A percentile compares a stretch with the other conserved stretches of the same genome.
These are phyloP conservation scores for Umbelopsis sp. DNA, from an alignment of 371 early-diverging fungal genomes.

Conservation along the genomic window DNA sequence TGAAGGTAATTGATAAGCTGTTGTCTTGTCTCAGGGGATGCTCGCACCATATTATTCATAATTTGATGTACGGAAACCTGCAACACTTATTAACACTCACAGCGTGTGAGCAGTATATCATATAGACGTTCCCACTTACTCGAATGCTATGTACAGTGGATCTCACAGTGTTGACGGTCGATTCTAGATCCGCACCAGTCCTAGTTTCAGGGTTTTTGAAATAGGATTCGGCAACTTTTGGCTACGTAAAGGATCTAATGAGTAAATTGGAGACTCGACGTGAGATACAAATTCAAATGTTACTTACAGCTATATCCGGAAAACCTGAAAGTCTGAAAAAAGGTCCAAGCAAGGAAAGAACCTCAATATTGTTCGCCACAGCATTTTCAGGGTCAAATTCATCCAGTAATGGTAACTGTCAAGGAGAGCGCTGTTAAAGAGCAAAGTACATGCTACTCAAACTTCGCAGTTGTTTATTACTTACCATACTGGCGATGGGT, in stretches of 20 bases:
- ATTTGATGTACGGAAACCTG: conserved; percentile 68
- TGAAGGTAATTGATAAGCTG: conserved; percentile 67
- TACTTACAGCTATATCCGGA: conserved; percentile 56
- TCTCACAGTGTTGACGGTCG: conserved; percentile 70
- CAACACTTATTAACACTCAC: neutral
- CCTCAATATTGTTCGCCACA: conserved; percentile 64
- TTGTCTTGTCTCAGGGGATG: conserved; percentile 62
- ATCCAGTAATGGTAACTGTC: conserved; percentile 51
- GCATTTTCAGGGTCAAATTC: conserved; percentile 66
- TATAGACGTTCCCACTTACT: conserved; percentile 32
- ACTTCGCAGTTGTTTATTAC: conserved; percentile 1
- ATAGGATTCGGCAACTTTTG: conserved; percentile 62
- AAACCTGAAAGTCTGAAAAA: conserved; percentile 69
- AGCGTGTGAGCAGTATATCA: neutral
- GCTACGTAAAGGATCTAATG: conserved; percentile 38
- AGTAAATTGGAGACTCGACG: neutral
- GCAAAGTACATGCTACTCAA: conserved; percentile 6
- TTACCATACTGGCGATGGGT: conserved; percentile 59
- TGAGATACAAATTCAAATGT: neutral
- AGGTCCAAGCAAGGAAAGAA: conserved; percentile 75
- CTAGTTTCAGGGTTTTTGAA: conserved; percentile 63
- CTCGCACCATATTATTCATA: conserved; percentile 74
- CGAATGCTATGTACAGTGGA: conserved; percentile 66
- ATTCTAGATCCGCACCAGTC: conserved; percentile 57
- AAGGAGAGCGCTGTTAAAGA: conserved; percentile 26